Percentiles rank a stretch among this genome's conserved stretches.
Conservation (phyloP, 2,329 filamentous ascomycete genomes). For the Aspergillus carbonarius region DNA sequence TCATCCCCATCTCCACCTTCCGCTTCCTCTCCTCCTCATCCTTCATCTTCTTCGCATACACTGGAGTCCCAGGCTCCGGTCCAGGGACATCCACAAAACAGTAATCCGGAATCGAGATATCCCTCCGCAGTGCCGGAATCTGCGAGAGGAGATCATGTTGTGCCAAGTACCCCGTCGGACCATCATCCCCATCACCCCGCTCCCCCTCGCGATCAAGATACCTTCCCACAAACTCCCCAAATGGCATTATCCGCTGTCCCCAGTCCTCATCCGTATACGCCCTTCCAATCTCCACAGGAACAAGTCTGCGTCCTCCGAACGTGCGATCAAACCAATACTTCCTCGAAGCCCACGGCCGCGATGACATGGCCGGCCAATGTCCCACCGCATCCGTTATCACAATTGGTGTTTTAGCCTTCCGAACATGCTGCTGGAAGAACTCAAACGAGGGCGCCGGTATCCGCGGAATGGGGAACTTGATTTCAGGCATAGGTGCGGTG, state of each 20-base stretch:
- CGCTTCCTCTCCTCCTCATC: slow-evolving; percentile 16
- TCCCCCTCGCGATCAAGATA: slow-evolving; percentile 50
- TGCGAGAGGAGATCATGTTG: slow-evolving; percentile 87
- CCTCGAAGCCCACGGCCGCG: slow-evolving; percentile 68
- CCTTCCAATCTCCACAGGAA: slow-evolving; percentile 81
- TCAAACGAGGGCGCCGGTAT: slow-evolving; percentile 54
- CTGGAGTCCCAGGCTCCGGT: slow-evolving; percentile 50
- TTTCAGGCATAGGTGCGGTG: slow-evolving; percentile 31
- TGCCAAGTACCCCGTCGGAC: slow-evolving; percentile 73
- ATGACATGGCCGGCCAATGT: slow-evolving; percentile 74
- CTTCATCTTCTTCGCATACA: slow-evolving; percentile 40
- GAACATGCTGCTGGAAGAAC: slow-evolving; percentile 62
- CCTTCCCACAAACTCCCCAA: slow-evolving; percentile 65
- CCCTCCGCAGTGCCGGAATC: slow-evolving; percentile 70
- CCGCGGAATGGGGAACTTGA: slow-evolving; percentile 40
- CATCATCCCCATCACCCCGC: slow-evolving; percentile 20
- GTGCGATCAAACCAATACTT: slow-evolving; percentile 73
- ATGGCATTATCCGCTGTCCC: slow-evolving; percentile 77
- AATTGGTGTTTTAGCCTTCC: slow-evolving; percentile 55
- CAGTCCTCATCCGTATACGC: slow-evolving; percentile 85
- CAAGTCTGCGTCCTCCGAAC: slow-evolving; percentile 72
- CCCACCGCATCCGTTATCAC: slow-evolving; percentile 66
- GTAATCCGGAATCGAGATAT: slow-evolving; percentile 79
- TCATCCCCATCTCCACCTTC: not conserved
- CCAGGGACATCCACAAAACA: slow-evolving; percentile 71